Evolutionary conservation across 768 basidiomycete genomes (phyloP).

Genomic region (Pleurotus citrinopileatus): DNA sequence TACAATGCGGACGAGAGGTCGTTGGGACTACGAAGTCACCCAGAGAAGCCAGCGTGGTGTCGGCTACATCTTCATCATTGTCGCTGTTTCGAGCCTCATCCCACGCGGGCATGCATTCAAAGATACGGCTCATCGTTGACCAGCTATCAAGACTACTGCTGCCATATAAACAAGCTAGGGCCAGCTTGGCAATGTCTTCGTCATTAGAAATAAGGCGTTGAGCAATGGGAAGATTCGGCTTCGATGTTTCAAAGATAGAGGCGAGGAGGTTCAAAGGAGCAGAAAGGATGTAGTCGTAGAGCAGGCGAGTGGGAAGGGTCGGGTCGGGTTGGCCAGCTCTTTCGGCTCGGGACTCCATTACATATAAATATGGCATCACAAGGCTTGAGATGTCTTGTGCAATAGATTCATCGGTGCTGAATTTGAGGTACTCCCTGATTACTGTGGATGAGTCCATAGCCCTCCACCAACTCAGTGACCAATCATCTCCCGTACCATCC

Average conservation of each 20-base stretch:
- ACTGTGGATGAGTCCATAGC: slow-evolving; percentile 62
- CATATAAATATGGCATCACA: slow-evolving; percentile 90
- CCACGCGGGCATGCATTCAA: slow-evolving; percentile 97
- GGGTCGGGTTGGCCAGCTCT: slow-evolving; percentile 73
- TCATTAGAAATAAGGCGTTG: slow-evolving; percentile 80
- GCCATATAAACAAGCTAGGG: slow-evolving; percentile 88
- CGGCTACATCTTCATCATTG: slow-evolving; percentile 69
- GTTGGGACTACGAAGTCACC: slow-evolving; percentile 78
- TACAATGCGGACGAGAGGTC: slow-evolving; percentile 51
- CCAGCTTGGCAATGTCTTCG: slow-evolving; percentile 80
- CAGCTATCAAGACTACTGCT: slow-evolving; percentile 69
- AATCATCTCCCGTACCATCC: slow-evolving; percentile 52
- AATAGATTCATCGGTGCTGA: slow-evolving; percentile 66
- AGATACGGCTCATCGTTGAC: slow-evolving; percentile 85
- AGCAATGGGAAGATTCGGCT: slow-evolving; percentile 72
- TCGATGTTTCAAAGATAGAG: slow-evolving; percentile 86
- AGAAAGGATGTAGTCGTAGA: slow-evolving; percentile 70
- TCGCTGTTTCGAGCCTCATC: slow-evolving; percentile 54
- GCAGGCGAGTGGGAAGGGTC: slow-evolving; percentile 55
- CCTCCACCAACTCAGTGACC: slow-evolving; percentile 76
- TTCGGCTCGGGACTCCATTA: slow-evolving; percentile 86
- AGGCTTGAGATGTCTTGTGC: slow-evolving; percentile 68
- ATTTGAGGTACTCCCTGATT: slow-evolving; percentile 70
- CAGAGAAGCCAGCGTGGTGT: slow-evolving; percentile 79
- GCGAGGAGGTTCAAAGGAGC: slow-evolving; percentile 67